A percentile compares a stretch with the other conserved stretches of the same genome.
Evolutionary conservation across 495 filamentous ascomycete species (phyloP).

Genomic region (Trichoderma asperelloides): DNA sequence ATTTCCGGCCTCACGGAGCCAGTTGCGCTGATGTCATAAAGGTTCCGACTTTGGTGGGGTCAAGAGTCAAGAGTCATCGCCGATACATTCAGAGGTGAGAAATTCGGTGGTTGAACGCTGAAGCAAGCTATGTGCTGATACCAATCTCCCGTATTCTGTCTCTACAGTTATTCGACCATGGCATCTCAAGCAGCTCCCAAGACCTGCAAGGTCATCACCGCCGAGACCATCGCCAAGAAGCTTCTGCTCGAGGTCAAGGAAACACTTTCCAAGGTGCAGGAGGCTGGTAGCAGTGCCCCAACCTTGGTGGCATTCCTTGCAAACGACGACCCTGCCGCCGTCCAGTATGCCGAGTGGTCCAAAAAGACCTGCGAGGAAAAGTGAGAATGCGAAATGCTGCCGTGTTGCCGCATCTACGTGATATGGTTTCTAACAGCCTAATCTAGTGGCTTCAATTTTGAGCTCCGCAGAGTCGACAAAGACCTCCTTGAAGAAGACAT

Average conservation of each 20-base stretch:
- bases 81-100: background rate
- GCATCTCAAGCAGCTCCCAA: constrained; percentile 39
- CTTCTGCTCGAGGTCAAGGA: constrained; percentile 69
- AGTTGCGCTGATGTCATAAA: constrained; percentile 5
- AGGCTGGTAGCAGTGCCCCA: constrained; percentile 42
- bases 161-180: constrained; percentile 20
- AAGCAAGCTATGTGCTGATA: background rate
- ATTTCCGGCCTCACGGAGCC: background rate
- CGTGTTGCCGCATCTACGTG: constrained; percentile 9
- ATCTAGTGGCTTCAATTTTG: constrained; percentile 76
- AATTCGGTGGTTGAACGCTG: background rate
- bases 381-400: no score
- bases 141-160: background rate
- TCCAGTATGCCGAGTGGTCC: constrained; percentile 95
- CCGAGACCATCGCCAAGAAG: constrained; percentile 70
- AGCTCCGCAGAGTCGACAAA: constrained; percentile 71
- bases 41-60: constrained; percentile 1
- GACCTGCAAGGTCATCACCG: constrained; percentile 85
- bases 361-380: constrained; percentile 90
- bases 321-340: constrained; percentile 80
- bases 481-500: constrained; percentile 84
- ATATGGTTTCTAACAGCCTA: constrained; percentile 10
- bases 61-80: background rate
- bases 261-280: constrained; percentile 57
- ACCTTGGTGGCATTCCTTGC: constrained; percentile 85